phyloP scores from a whole-genome alignment of 306 rosid species.

The Gastrolobium bilobum region DNA sequence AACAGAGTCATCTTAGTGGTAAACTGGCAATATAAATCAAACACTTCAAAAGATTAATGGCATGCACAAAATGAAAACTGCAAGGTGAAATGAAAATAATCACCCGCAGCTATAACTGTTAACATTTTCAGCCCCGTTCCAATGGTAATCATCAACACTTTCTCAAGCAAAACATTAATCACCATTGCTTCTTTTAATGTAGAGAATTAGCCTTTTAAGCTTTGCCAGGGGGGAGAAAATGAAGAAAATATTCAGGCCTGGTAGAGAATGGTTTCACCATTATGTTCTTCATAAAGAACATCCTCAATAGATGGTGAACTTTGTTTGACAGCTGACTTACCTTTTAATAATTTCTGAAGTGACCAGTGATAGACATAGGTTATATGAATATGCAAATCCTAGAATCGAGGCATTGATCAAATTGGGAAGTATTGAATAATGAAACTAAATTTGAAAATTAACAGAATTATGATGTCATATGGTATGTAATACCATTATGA shows the following conservation, averaged over 20 bases:
- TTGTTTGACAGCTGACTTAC: neutral
- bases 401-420: neutral
- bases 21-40: neutral
- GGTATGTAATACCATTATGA: neutral
- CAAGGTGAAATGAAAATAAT: neutral
- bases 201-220: constrained; percentile 1
- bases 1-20: neutral
- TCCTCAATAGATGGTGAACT: neutral
- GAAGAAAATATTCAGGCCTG: constrained; percentile 13
- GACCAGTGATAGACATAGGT: neutral
- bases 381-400: neutral
- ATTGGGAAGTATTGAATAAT: neutral
- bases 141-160: constrained; percentile 19
- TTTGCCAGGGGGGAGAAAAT: constrained; percentile 3
- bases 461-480: neutral
- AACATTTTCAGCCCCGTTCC: neutral
- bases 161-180: constrained; percentile 24
- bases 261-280: neutral
- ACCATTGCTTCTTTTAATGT: neutral
- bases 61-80: neutral
- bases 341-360: constrained; percentile 1
- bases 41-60: neutral
- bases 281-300: neutral
- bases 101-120: neutral
- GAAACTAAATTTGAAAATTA: neutral